phyloP scores from a whole-genome alignment of 768 basidiomycete species.

The Chiua virens region DNA sequence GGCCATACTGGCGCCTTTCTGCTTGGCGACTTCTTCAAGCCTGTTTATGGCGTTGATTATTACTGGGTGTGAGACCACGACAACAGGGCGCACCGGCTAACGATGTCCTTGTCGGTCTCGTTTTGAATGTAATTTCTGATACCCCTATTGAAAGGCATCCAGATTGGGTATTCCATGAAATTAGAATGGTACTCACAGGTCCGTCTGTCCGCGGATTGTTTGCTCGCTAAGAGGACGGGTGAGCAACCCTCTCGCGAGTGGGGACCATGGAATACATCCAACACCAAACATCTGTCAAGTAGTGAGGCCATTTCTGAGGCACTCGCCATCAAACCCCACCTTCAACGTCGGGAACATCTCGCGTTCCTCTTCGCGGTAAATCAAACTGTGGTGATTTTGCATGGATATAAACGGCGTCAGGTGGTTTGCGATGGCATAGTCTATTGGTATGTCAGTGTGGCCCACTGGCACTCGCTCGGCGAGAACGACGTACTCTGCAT shows the following conservation, averaged over 20 bases:
- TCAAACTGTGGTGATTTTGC: constrained; percentile 59
- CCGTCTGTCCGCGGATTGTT: constrained; percentile 21
- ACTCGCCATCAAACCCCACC: constrained; percentile 3
- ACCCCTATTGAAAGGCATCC: constrained; percentile 22
- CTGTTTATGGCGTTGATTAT: constrained; percentile 16
- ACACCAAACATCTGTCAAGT: constrained; percentile 45
- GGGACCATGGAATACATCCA: constrained; percentile 48
- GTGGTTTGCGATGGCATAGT: constrained; percentile 42
- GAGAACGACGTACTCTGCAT: constrained; percentile 34
- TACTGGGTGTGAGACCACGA: background rate
- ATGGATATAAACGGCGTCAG: constrained; percentile 60
- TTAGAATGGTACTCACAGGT: constrained; percentile 17
- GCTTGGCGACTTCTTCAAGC: constrained; percentile 40
- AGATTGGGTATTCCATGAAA: background rate
- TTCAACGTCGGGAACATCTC: constrained; percentile 53
- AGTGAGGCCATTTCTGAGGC: constrained; percentile 46
- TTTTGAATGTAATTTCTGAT: constrained; percentile 21
- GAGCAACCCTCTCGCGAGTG: constrained; percentile 38
- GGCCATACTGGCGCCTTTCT: constrained; percentile 40
- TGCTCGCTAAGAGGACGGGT: constrained; percentile 34
- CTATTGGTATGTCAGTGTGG: constrained; percentile 13
- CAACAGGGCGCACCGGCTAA: constrained; percentile 22
- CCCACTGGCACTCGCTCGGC: background rate
- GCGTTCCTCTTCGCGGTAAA: constrained; percentile 62
- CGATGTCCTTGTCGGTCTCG: constrained; percentile 22